Percentiles rank a stretch among this genome's conserved stretches.
These are phyloP conservation scores for Acer campestre DNA, from an alignment of 345 rosid genomes.

Conservation along the genomic window DNA sequence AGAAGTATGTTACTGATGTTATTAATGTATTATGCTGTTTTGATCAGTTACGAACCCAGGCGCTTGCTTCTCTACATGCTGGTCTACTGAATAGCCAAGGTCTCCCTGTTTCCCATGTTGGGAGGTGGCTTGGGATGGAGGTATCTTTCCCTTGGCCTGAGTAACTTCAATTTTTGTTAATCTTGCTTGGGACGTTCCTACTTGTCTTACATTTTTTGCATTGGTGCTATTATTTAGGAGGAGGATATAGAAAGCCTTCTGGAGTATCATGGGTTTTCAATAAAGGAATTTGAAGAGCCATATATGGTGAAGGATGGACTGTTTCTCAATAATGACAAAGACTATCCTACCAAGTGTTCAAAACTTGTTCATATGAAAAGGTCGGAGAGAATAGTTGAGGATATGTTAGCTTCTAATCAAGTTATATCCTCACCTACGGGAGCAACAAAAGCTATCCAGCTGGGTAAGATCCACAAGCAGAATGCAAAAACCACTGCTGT, in stretches of 20 bases:
- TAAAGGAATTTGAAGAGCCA: constrained; percentile 87
- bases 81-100: constrained; percentile 90
- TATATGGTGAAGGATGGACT: constrained; percentile 92
- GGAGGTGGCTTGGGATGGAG: constrained; percentile 96
- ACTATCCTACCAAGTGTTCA: constrained; percentile 81
- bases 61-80: constrained; percentile 84
- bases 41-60: constrained; percentile 84
- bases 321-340: constrained; percentile 73
- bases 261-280: constrained; percentile 72
- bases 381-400: constrained; percentile 63
- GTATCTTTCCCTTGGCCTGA: constrained; percentile 38
- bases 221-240: constrained; percentile 53
- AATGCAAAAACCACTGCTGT: constrained; percentile 31
- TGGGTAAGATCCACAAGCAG: constrained; percentile 27
- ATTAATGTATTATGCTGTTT: constrained; percentile 29
- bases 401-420: constrained; percentile 52
- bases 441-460: constrained; percentile 39
- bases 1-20: constrained; percentile 2
- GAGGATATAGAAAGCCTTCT: constrained; percentile 71
- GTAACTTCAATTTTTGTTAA: constrained; percentile 3
- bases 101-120: constrained; percentile 70
- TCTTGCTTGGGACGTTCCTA: constrained; percentile 4
- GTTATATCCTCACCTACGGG: constrained; percentile 31
- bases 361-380: constrained; percentile 78
- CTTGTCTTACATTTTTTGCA: constrained; percentile 32